phyloP scores from a whole-genome alignment of 805 yeast genomes.

The Nakazawaea pomicola region DNA sequence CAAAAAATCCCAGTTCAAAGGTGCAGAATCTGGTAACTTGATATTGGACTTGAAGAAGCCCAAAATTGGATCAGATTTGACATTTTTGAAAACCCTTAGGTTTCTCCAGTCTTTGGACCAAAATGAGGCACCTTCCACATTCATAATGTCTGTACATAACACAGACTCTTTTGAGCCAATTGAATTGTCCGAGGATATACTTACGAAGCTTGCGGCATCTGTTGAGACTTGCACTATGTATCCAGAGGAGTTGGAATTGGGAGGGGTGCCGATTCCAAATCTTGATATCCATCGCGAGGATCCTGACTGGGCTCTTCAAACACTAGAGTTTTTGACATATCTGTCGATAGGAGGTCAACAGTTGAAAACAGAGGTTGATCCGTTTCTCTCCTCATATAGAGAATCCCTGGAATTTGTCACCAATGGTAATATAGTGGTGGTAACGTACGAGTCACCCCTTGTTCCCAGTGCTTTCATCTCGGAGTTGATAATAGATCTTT shows the following conservation, averaged over 20 bases:
- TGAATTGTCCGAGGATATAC: slow-evolving; percentile 64
- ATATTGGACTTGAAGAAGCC: not conserved
- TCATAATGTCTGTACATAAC: not conserved
- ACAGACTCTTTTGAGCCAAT: slow-evolving; percentile 78
- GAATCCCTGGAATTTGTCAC: slow-evolving; percentile 12
- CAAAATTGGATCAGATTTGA: not conserved
- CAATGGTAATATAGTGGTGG: slow-evolving; percentile 13
- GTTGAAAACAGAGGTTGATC: slow-evolving; percentile 16
- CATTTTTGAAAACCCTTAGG: slow-evolving; percentile 4
- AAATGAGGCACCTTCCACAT: slow-evolving; percentile 2
- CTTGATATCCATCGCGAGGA: slow-evolving; percentile 14
- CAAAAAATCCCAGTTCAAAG: slow-evolving; percentile 6
- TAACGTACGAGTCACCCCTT: slow-evolving; percentile 18
- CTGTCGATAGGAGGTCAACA: slow-evolving; percentile 22
- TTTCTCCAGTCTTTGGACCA: slow-evolving; percentile 12
- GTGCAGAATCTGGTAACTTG: not conserved
- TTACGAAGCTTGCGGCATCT: not conserved
- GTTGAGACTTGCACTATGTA: not conserved
- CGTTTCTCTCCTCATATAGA: slow-evolving; percentile 23
- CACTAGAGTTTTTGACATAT: slow-evolving; percentile 27
- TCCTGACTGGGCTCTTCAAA: slow-evolving; percentile 18
- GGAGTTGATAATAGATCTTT: not conserved
- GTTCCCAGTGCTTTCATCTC: slow-evolving; percentile 13
- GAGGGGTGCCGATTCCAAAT: not conserved
- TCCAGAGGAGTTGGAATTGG: not conserved